Percentiles rank a stretch among this genome's conserved stretches.
These are phyloP conservation scores for Prosopis cineraria DNA, from an alignment of 306 rosid species.

Conservation along the genomic window DNA sequence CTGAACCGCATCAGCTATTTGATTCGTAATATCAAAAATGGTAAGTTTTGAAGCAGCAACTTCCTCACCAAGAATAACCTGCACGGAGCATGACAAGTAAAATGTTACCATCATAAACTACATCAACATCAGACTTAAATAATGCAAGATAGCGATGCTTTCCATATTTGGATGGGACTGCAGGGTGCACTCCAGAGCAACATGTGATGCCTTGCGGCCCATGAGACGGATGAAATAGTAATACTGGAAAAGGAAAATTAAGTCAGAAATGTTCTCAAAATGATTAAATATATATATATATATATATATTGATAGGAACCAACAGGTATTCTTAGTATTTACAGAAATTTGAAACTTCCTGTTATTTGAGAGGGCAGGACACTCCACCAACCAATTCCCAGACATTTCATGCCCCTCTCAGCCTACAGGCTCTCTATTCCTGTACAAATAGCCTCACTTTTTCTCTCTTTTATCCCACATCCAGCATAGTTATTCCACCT, in stretches of 20 bases:
- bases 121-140: constrained; percentile 4
- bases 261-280: constrained; percentile 19
- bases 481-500: neutral
- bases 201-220: constrained; percentile 98
- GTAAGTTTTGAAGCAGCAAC: constrained; percentile 97
- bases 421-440: neutral
- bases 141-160: constrained; percentile 30
- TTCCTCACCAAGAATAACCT: constrained; percentile 98
- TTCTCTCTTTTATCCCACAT: neutral
- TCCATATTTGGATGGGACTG: constrained; percentile 99
- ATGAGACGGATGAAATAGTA: constrained; percentile 95
- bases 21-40: constrained; percentile 78
- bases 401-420: neutral
- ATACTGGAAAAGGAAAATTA: constrained; percentile 57
- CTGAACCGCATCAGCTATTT: constrained; percentile 91
- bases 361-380: neutral
- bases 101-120: constrained; percentile 15
- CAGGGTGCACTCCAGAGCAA: constrained; percentile 96
- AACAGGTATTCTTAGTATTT: neutral
- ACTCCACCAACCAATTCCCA: neutral
- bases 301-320: neutral
- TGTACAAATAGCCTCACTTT: neutral
- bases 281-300: neutral
- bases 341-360: neutral
- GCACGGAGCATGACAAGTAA: constrained; percentile 30